Conservation (phyloP, 2,329 filamentous ascomycete species). For the Penicillium sp. region DNA sequence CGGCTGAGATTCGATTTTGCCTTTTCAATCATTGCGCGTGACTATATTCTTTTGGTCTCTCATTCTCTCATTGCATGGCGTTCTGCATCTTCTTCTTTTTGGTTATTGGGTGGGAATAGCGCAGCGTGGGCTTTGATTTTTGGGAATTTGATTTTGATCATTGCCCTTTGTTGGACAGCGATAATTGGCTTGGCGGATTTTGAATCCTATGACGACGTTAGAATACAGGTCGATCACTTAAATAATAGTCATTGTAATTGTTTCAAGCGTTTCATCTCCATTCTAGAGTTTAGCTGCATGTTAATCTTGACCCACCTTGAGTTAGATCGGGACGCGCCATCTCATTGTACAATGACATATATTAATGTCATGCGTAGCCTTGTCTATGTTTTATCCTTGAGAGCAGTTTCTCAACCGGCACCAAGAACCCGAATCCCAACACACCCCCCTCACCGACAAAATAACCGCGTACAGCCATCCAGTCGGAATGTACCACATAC, state of each 20-base stretch:
- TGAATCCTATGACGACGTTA: constrained; percentile 9
- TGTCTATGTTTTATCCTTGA: background rate
- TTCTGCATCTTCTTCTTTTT: constrained; percentile 5
- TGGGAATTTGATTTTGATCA: constrained; percentile 1
- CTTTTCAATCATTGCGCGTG: constrained; percentile 9
- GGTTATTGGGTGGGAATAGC: constrained; percentile 3
- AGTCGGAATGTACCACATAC: constrained; percentile 3
- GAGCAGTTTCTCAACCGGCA: background rate
- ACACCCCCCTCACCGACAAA: background rate
- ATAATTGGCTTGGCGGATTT: background rate
- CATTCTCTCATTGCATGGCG: constrained; percentile 21
- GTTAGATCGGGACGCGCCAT: constrained; percentile 9
- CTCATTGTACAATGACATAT: background rate
- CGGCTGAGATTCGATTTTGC: constrained; percentile 3
- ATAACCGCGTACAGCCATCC: background rate
- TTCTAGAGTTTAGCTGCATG: constrained; percentile 1
- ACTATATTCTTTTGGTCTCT: constrained; percentile 5
- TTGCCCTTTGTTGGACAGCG: background rate
- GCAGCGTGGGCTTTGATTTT: background rate
- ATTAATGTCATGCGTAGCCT: background rate
- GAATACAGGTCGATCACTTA: constrained; percentile 16
- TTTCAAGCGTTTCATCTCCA: background rate
- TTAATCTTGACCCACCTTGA: constrained; percentile 13
- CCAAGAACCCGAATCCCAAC: background rate
- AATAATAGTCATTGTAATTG: constrained; percentile 1